Conservation (phyloP, 2,329 filamentous ascomycete genomes). For the Alternaria ventricosa region DNA sequence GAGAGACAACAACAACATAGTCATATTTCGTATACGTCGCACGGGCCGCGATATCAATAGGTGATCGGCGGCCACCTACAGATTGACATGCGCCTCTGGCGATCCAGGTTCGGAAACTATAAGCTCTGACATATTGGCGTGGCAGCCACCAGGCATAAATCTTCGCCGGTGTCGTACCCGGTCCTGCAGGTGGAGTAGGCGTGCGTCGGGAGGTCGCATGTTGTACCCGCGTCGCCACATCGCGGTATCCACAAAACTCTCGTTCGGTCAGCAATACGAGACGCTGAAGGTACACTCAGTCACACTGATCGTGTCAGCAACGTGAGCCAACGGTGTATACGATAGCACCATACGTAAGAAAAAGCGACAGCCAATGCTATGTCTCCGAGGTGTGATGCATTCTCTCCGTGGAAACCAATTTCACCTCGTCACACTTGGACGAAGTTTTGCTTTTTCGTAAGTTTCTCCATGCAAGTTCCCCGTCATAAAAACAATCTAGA, state of each 20-base stretch:
- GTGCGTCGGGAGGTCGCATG: not conserved
- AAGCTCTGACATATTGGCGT: constrained; percentile 2
- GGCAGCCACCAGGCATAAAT: not conserved
- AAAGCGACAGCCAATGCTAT: not conserved
- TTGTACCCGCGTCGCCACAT: not conserved
- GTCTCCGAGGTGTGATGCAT: not conserved
- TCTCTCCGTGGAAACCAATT: not conserved
- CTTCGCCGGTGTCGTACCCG: not conserved
- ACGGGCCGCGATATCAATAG: not conserved
- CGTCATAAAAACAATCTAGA: no score
- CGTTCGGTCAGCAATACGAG: not conserved
- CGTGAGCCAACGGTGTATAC: not conserved
- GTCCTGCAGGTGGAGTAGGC: not conserved
- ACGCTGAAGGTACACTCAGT: not conserved
- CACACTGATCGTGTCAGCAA: not conserved
- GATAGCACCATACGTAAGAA: not conserved
- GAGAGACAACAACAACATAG: not conserved
- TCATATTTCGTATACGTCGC: not conserved
- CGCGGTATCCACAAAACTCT: not conserved
- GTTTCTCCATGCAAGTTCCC: not conserved
- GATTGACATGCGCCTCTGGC: constrained; percentile 7
- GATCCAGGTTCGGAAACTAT: not conserved
- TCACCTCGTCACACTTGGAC: not conserved
- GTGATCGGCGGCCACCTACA: not conserved
- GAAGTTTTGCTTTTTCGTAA: not conserved